phyloP scores from a whole-genome alignment of 1,284 basidiomycete genomes.

The Marasmius oreades region DNA sequence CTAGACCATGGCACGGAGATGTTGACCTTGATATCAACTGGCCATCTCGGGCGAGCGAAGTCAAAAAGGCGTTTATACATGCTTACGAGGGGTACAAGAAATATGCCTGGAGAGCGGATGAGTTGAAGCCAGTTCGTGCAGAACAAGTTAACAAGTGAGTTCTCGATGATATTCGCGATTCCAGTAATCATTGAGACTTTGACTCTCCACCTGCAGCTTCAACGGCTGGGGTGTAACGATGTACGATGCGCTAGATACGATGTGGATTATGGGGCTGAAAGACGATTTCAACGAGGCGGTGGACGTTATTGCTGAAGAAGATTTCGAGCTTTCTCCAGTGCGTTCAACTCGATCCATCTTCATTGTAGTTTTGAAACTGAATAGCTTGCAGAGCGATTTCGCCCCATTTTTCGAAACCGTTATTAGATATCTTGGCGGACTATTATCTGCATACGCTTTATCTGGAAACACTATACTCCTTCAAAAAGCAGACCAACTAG shows the following conservation, averaged over 20 bases:
- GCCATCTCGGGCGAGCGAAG: slow-evolving; percentile 48
- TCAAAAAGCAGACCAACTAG: slow-evolving; percentile 54
- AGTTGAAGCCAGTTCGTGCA: slow-evolving; percentile 54
- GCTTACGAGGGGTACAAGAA: slow-evolving; percentile 61
- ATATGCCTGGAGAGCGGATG: slow-evolving; percentile 57
- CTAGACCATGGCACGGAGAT: neutral
- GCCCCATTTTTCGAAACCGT: slow-evolving; percentile 74
- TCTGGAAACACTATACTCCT: slow-evolving; percentile 56
- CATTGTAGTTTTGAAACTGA: neutral
- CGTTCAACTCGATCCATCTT: neutral
- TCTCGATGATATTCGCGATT: neutral
- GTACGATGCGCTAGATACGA: slow-evolving; percentile 54
- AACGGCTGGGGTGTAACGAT: slow-evolving; percentile 15
- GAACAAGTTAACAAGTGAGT: slow-evolving; percentile 48
- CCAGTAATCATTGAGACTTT: neutral
- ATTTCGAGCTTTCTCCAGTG: slow-evolving; percentile 13
- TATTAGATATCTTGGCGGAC: slow-evolving; percentile 75
- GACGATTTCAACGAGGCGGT: slow-evolving; percentile 15
- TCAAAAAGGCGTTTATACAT: slow-evolving; percentile 58
- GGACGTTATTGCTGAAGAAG: slow-evolving; percentile 3
- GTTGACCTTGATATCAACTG: slow-evolving; percentile 30
- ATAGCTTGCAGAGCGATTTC: slow-evolving; percentile 25
- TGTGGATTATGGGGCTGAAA: slow-evolving; percentile 47
- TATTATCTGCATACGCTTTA: slow-evolving; percentile 72
- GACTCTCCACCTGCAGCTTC: slow-evolving; percentile 2